These are phyloP conservation scores for Paraconiothyrium brasiliense DNA, from an alignment of 2,329 filamentous ascomycete genomes.

Conservation along the genomic window DNA sequence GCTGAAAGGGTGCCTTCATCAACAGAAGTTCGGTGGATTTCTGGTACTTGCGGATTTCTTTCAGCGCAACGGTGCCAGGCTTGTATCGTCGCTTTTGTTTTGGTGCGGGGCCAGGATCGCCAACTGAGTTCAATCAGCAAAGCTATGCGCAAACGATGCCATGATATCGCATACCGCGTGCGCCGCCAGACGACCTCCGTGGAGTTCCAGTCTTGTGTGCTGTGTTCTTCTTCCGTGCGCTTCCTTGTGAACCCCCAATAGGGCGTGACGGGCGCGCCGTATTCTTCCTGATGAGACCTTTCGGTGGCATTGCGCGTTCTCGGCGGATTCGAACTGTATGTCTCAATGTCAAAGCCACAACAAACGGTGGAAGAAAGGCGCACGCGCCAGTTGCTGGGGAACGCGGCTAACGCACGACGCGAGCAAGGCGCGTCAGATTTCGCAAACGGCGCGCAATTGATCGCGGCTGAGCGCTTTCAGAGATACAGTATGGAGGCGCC, in stretches of 20 bases:
- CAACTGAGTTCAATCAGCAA: conserved; percentile 28
- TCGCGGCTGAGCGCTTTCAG: neutral
- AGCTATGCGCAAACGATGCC: neutral
- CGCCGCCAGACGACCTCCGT: neutral
- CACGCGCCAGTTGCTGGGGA: conserved; percentile 11
- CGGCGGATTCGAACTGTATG: neutral
- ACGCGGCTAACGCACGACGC: conserved; percentile 5
- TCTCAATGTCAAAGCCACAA: neutral
- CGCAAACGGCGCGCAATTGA: neutral
- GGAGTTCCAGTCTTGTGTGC: conserved; percentile 5
- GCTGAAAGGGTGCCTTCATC: conserved; percentile 97
- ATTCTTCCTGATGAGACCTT: conserved; percentile 39
- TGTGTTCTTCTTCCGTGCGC: conserved; percentile 14
- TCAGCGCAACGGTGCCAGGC: conserved; percentile 87
- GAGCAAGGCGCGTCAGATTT: conserved; percentile 18
- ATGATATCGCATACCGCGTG: neutral
- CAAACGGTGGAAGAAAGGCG: conserved; percentile 1
- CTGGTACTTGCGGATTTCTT: conserved; percentile 98
- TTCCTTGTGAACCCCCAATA: conserved; percentile 26
- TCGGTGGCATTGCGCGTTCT: conserved; percentile 31
- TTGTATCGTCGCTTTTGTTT: conserved; percentile 55
- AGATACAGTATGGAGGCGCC: conserved; percentile 23
- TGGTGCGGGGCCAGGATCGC: conserved; percentile 46
- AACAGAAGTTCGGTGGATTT: conserved; percentile 96
- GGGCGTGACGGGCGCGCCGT: conserved; percentile 43